Evolutionary conservation across 805 yeast species (phyloP), one percentile per base, ranked within the genome.

Genomic region (Yamadazyma paraphyllophila): DNA sequence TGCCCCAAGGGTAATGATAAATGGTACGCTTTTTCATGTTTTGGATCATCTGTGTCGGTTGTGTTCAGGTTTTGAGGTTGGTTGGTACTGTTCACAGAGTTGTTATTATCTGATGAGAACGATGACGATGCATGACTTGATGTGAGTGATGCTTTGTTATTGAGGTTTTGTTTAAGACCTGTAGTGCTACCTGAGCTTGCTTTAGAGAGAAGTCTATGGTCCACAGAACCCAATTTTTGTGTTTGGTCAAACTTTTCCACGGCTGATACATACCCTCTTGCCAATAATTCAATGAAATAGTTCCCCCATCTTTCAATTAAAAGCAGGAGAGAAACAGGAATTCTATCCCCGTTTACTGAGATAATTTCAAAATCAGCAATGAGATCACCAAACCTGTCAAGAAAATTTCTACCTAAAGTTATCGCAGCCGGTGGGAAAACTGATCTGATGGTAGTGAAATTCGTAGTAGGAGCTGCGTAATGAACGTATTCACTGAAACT

Each of bases 361-460:
- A 85, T 74, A 40, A 87, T 68, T 57, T 85, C 90, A 58, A 87
- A 81, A 63, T 87, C 94, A 0, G 89, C 75, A 6, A 85, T 63
- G 7, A 81, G 68, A 26, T 74, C 74, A 0, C 86, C 85, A 59
- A 73, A 83, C 39, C 87, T 68, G 54, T 83, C 88, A 56, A 84
- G 76, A 0, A 89, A 87, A 58, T 80, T 83, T 55, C 88, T 76
- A 2, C 94, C 94, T 36, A 87, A 65, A 0, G 91, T 85, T 48
- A 86, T 82, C 0, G 94, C 90, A 44, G 84, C 80, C 1, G 88
- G 82, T 2, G 91, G 88, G 54, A 86, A 83, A 0, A 83, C 85
- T 1, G 90, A 81, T 38, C 82, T 67, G 33, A 83, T 78, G 1
- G 86, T 81, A 20, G 86, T 79, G 53, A 83, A 75, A 47, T 81